A percentile compares a stretch with the other conserved stretches of the same genome.
phyloP scores from a whole-genome alignment of 73 alveolate genomes.

The Symbiodinium natans region DNA sequence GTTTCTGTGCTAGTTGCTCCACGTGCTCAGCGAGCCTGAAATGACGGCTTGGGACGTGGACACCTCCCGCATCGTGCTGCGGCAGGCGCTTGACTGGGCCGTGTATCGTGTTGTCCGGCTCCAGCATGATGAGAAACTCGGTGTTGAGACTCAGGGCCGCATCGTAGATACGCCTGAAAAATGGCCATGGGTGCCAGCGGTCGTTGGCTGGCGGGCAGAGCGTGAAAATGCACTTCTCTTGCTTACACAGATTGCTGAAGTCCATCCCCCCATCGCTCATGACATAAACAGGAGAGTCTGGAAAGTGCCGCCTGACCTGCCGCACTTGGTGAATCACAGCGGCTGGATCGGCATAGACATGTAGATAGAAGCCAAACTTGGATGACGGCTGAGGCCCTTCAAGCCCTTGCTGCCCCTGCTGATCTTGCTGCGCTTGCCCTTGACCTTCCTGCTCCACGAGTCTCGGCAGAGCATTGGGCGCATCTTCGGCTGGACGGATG shows the following conservation, averaged over 20 bases:
- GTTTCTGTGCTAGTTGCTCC: constrained; percentile 11
- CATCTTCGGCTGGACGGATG: not conserved
- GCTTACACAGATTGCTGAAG: constrained; percentile 47
- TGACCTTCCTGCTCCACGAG: not conserved
- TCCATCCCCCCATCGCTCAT: constrained; percentile 79
- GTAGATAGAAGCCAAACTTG: not conserved
- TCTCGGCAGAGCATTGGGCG: too few species aligned
- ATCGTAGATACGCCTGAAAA: not conserved
- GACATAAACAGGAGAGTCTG: not conserved
- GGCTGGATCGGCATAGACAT: constrained; percentile 4
- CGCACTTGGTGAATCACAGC: constrained; percentile 20
- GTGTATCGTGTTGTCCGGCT: constrained; percentile 6
- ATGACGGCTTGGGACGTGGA: not conserved
- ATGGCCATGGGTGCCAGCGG: constrained; percentile 27
- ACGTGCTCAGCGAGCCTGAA: not conserved
- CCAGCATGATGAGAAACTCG: constrained; percentile 21
- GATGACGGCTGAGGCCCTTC: too few species aligned
- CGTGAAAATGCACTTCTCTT: constrained; percentile 5
- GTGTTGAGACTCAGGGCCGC: constrained; percentile 21
- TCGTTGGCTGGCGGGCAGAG: constrained; percentile 27
- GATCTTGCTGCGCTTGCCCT: too few species aligned
- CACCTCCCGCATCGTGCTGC: not conserved
- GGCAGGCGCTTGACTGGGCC: not conserved
- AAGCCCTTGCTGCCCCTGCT: too few species aligned
- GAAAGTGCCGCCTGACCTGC: not conserved